Percentiles rank a stretch among this genome's conserved stretches.
These are phyloP conservation scores for Leptodermis oblonga DNA, from an alignment of 257 asterid species.

Conservation along the genomic window DNA sequence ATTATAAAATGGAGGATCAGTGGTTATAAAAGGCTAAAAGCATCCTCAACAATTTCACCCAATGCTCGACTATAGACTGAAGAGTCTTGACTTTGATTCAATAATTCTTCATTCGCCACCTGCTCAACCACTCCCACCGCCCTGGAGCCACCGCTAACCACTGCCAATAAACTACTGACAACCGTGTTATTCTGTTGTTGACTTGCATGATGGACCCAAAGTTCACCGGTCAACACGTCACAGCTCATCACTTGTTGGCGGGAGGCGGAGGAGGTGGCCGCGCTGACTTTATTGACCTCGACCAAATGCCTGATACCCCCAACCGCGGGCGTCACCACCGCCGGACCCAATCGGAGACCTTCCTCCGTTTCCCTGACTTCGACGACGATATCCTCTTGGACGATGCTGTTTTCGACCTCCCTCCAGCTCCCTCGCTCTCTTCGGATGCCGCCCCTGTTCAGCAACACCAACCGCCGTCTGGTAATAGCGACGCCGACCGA, in stretches of 20 bases:
- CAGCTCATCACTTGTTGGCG: conserved; percentile 32
- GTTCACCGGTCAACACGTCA: conserved; percentile 45
- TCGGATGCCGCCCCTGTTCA: background rate
- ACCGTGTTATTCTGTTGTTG: background rate
- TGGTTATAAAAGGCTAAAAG: too few species aligned
- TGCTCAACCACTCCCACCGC: background rate
- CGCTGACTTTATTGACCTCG: conserved; percentile 43
- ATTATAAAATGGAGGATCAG: too few species aligned
- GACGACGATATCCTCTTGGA: conserved; percentile 66
- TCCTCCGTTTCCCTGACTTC: conserved; percentile 70
- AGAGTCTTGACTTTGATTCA: too few species aligned
- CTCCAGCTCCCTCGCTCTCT: conserved; percentile 32
- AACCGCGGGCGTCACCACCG: conserved; percentile 69
- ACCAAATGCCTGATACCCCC: conserved; percentile 77
- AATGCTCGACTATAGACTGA: too few species aligned
- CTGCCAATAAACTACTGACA: background rate
- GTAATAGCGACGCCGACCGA: background rate
- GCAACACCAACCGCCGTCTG: conserved; percentile 17
- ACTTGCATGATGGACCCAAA: conserved; percentile 49
- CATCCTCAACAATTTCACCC: too few species aligned
- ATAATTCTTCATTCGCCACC: background rate
- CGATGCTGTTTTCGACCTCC: conserved; percentile 53
- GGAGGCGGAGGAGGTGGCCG: conserved; percentile 25
- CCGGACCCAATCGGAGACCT: conserved; percentile 82
- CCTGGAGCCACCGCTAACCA: background rate